A percentile compares a stretch with the other conserved stretches of the same genome.
Conservation (phyloP, 2,329 filamentous ascomycete species). For the Phaeosphaeriaceae sp. region DNA sequence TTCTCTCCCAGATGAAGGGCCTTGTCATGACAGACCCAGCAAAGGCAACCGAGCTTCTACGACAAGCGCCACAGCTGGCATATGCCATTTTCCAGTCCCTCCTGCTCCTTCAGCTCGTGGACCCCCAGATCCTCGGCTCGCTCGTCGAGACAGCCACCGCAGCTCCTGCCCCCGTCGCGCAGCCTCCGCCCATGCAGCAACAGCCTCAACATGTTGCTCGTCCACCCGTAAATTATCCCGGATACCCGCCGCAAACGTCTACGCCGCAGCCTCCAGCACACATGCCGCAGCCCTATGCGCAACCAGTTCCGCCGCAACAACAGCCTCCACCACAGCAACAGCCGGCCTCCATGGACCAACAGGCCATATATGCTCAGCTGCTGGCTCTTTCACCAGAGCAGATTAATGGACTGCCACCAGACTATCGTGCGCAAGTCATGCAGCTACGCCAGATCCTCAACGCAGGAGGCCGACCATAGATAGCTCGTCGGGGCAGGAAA, state of each 20-base stretch:
- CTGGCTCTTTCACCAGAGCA: conserved; percentile 80
- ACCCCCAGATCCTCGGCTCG: conserved; percentile 79
- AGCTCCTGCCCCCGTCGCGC: conserved; percentile 39
- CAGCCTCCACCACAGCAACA: conserved; percentile 14
- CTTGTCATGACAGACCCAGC: conserved; percentile 82
- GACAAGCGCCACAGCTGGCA: conserved; percentile 87
- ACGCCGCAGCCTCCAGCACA: conserved; percentile 57
- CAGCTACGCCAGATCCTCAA: conserved; percentile 71
- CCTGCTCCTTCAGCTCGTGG: conserved; percentile 90
- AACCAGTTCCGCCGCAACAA: conserved; percentile 47
- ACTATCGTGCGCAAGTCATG: conserved; percentile 80
- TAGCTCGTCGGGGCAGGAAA: background rate
- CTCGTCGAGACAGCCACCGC: conserved; percentile 69
- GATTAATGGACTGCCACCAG: conserved; percentile 79
- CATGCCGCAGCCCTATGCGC: conserved; percentile 51
- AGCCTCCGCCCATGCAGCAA: conserved; percentile 49
- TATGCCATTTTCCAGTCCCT: conserved; percentile 96
- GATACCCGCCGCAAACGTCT: conserved; percentile 54
- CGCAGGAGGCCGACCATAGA: conserved; percentile 27
- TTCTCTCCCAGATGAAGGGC: conserved; percentile 92
- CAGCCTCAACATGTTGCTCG: conserved; percentile 42
- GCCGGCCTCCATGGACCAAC: conserved; percentile 55
- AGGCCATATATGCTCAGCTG: conserved; percentile 80
- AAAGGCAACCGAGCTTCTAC: conserved; percentile 84
- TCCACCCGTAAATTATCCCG: conserved; percentile 40